Conservation (phyloP, 1,139 yeast species). For the Yarrowia galli region DNA sequence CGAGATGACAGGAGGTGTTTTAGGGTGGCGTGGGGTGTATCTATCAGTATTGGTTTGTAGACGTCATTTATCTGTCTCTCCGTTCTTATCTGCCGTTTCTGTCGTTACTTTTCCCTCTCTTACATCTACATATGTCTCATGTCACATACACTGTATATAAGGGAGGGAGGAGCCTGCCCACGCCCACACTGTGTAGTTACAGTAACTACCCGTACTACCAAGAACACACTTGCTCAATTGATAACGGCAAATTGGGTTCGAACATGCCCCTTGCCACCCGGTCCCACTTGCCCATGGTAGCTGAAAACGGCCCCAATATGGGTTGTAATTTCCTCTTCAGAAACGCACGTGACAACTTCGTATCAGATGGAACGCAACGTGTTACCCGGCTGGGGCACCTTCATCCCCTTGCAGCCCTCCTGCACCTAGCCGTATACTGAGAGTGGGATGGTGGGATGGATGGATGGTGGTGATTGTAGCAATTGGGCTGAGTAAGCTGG, state of each 20-base stretch:
- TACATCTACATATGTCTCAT: too few relatives aligned
- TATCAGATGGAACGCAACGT: not conserved
- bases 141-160: too few relatives aligned
- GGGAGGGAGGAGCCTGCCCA: too few relatives aligned
- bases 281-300: not conserved
- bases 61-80: too few relatives aligned
- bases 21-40: not conserved
- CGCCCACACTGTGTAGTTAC: not conserved
- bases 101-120: not conserved
- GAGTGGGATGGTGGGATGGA: too few relatives aligned
- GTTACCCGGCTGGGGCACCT: constrained; percentile 18
- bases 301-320: not conserved
- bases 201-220: not conserved
- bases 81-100: too few relatives aligned
- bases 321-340: constrained; percentile 3
- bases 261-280: not conserved
- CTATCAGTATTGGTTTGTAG: too few relatives aligned
- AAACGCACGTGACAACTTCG: constrained; percentile 8
- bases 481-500: too few relatives aligned
- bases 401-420: constrained; percentile 15
- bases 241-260: constrained; percentile 5
- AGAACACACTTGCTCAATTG: not conserved
- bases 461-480: too few relatives aligned
- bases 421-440: constrained; percentile 15
- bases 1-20: not conserved